Base-by-base conservation (phyloP, 371 early-diverging fungal genomes). In the Syncephalastrum racemosum region DNA sequence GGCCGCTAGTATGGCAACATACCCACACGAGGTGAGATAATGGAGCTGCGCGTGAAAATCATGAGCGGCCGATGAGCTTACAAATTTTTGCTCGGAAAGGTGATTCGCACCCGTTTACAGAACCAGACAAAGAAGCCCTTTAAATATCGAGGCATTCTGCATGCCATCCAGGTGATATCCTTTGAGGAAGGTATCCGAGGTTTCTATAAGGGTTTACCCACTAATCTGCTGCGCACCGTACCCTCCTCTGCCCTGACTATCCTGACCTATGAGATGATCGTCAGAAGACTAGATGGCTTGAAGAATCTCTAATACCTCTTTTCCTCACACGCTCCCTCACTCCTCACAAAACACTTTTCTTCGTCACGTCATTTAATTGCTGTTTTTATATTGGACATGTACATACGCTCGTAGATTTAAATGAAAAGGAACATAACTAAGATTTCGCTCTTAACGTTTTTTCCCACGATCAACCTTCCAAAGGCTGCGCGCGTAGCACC, bases 171-270 rank as follows among this genome's bases (percentile, higher is more conserved):
- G 53, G 62, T 87, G 18, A 93, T 96, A 22, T 71, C 78, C 19
- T 49, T 50, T 4, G 92, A 95, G 60, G 97, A 95, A 64, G 94
- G 94, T 0, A 59, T 77, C 25, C 62, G 81, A 2, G 95, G 91
- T 1, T 91, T 95, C 58, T 97, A 97, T 68, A 87, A 86, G 58
- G 97, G 97, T 3, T 77, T 96, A 71, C 69, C 84, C 0, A 91
- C 95, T 36, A 95, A 94, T 65, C 62, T 97, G 41, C 67, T 97
- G 39, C 79, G 96, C 56, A 95, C 93, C 0, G 92, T 97, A 3
- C 97, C 97, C 10, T 86, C 92, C 8, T 85, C 91, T 52, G 92
- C 93, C 52, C 62, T 96, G 63, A 92, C 95, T 1, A 83, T 96
- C 50, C 76, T 92, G 59, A 94, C 93, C 5, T 96, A 93, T 56